These are phyloP conservation scores for Pichia sp. DNA, from an alignment of 1,139 yeast genomes.

Conservation along the genomic window DNA sequence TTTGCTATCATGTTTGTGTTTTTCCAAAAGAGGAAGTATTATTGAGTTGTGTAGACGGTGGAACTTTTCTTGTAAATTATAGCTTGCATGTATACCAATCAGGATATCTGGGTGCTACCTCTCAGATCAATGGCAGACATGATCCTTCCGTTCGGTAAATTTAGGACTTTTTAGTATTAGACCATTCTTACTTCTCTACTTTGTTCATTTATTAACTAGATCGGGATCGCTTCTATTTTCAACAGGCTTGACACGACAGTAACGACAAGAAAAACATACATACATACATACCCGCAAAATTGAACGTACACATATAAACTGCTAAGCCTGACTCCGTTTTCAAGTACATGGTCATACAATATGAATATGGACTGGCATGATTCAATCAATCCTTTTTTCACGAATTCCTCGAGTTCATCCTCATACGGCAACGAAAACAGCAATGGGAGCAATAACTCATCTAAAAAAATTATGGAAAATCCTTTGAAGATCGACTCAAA, in stretches of 20 bases:
- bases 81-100: background rate
- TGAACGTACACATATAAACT: background rate
- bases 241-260: background rate
- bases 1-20: slow-evolving; percentile 11
- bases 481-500: slow-evolving; percentile 11
- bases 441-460: background rate
- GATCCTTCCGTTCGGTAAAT: background rate
- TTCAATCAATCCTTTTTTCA: slow-evolving; percentile 15
- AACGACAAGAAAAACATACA: background rate
- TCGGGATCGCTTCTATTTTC: no score
- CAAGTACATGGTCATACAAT: background rate
- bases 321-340: background rate
- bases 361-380: slow-evolving; percentile 15
- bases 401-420: background rate
- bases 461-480: background rate
- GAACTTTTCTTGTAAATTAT: background rate
- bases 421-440: background rate
- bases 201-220: no score
- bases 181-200: background rate
- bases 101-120: background rate
- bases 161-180: background rate
- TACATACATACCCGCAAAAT: background rate
- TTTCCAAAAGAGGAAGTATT: slow-evolving; percentile 17
- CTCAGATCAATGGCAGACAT: background rate
- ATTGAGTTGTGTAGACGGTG: background rate